phyloP scores from a whole-genome alignment of 371 early-diverging fungal species.

The Rhizopus delemar region DNA sequence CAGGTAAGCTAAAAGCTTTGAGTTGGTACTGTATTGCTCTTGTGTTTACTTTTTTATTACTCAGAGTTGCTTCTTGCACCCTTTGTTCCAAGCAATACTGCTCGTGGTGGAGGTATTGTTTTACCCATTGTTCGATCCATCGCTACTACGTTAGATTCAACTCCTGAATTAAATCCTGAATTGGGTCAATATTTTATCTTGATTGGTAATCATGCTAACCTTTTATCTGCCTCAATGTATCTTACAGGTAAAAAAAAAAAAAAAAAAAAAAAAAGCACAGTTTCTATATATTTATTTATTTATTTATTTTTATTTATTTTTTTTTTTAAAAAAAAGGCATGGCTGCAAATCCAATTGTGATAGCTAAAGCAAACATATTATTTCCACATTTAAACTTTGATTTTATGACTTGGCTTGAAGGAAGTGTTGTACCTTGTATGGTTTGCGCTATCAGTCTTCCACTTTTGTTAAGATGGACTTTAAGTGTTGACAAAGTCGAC shows the following conservation, averaged over 20 bases:
- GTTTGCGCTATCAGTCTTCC: conserved; percentile 47
- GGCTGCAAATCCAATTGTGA: conserved; percentile 70
- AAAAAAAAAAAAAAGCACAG: too few species aligned
- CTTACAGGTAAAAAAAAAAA: conserved; percentile 46
- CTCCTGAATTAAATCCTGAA: conserved; percentile 35
- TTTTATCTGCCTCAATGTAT: conserved; percentile 66
- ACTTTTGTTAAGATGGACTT: conserved; percentile 33
- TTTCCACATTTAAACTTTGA: conserved; percentile 57
- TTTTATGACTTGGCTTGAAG: conserved; percentile 61
- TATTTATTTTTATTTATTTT: too few species aligned
- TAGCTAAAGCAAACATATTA: conserved; percentile 51
- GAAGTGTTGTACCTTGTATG: conserved; percentile 59
- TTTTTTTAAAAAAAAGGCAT: conserved; percentile 37
- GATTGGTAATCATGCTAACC: conserved; percentile 60
- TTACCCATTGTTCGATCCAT: conserved; percentile 70
- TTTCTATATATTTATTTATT: background rate
- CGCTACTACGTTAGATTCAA: conserved; percentile 52
- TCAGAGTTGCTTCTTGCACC: conserved; percentile 67
- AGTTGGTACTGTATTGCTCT: too few species aligned
- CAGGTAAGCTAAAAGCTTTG: conserved; percentile 34
- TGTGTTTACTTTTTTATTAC: background rate
- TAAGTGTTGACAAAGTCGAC: conserved; percentile 14
- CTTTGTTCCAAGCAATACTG: conserved; percentile 74
- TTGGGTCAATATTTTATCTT: conserved; percentile 56
- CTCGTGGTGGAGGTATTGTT: conserved; percentile 75